A percentile compares a stretch with the other conserved stretches of the same genome.
Evolutionary conservation across 768 basidiomycete genomes (phyloP).

Genomic region (Amanita inopinata): DNA sequence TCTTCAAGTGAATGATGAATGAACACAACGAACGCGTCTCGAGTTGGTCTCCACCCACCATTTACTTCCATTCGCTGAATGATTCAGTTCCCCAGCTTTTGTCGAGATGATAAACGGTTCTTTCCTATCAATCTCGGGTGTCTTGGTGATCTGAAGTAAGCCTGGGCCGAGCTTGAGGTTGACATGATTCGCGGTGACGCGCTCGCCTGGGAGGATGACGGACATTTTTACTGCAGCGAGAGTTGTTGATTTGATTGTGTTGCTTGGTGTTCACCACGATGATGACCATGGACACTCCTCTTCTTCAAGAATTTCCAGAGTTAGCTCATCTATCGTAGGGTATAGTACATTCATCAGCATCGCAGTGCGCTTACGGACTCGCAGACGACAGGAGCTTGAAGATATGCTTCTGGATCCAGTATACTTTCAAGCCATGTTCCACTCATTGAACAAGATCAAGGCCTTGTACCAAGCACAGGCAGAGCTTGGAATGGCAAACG

Average conservation of each 20-base stretch:
- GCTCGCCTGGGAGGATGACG: constrained; percentile 74
- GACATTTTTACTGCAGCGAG: constrained; percentile 25
- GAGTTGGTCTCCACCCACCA: constrained; percentile 90
- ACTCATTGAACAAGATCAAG: constrained; percentile 67
- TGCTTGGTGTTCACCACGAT: background rate
- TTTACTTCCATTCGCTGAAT: constrained; percentile 61
- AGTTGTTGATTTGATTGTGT: constrained; percentile 11
- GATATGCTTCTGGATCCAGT: constrained; percentile 72
- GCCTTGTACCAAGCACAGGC: constrained; percentile 66
- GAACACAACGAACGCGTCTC: constrained; percentile 56
- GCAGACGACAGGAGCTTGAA: constrained; percentile 85
- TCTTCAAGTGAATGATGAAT: background rate
- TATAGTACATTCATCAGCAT: constrained; percentile 16
- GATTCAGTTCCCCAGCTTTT: constrained; percentile 59
- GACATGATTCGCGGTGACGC: constrained; percentile 60
- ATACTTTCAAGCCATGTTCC: constrained; percentile 85
- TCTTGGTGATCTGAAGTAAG: constrained; percentile 38
- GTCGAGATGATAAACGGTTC: constrained; percentile 38
- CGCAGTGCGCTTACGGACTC: background rate
- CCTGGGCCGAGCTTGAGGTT: constrained; percentile 87
- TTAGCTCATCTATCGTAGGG: constrained; percentile 66
- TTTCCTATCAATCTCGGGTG: constrained; percentile 8
- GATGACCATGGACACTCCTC: constrained; percentile 30
- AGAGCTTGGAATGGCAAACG: constrained; percentile 76
- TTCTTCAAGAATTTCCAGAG: constrained; percentile 62